Conservation (phyloP, 176 grass and related monocot genomes). For the Cymbopogon citratus region DNA sequence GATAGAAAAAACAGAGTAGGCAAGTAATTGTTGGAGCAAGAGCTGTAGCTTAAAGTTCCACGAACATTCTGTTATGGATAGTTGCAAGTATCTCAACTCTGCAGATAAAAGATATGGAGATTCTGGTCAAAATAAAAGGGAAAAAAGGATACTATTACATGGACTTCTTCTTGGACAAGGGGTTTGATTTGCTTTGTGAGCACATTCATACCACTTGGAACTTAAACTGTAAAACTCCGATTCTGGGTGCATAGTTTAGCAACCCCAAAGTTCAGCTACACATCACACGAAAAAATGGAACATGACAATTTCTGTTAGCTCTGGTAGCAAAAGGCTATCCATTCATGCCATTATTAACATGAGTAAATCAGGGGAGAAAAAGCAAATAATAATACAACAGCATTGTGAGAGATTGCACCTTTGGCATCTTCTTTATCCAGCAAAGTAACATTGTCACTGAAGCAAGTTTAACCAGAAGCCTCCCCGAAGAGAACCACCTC, state of each 20-base stretch:
- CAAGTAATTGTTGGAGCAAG: neutral
- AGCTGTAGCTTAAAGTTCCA: neutral
- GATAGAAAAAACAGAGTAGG: neutral
- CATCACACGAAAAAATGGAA: conserved; percentile 1
- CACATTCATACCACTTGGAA: conserved; percentile 5
- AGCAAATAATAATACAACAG: conserved; percentile 1
- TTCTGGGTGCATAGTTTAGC: conserved; percentile 21
- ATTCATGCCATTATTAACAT: conserved; percentile 5
- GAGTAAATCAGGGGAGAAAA: neutral
- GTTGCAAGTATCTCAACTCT: neutral
- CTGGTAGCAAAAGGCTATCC: neutral
- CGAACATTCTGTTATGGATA: neutral
- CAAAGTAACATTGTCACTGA: neutral
- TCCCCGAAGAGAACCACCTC: neutral
- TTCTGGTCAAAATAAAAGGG: neutral
- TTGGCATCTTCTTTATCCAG: neutral
- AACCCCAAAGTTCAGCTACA: conserved; percentile 9
- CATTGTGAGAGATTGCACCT: neutral
- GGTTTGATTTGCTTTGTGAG: neutral
- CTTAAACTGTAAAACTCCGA: neutral
- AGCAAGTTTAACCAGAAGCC: neutral
- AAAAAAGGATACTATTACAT: neutral
- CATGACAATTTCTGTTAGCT: neutral
- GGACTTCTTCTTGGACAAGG: neutral
- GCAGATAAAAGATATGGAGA: neutral